Percentiles rank a stretch among this genome's conserved stretches.
These are phyloP conservation scores for Terfezia boudieri DNA, from an alignment of 495 filamentous ascomycete species.

Conservation along the genomic window DNA sequence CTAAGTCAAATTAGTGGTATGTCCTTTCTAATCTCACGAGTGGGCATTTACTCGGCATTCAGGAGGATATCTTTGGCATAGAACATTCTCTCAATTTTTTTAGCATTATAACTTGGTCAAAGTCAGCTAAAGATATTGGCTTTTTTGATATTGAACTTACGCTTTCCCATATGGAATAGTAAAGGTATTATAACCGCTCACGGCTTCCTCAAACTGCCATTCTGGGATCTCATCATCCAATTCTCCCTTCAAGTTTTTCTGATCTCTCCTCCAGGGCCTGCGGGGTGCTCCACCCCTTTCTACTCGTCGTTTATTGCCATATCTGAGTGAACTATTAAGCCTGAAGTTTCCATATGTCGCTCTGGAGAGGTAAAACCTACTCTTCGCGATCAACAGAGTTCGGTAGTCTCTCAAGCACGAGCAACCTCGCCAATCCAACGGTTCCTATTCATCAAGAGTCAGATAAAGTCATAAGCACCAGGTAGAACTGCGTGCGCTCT, in stretches of 20 bases:
- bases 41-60: conserved; percentile 35
- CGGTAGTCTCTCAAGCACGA: conserved; percentile 60
- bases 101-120: not conserved
- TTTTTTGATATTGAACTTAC: conserved; percentile 31
- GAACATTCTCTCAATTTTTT: conserved; percentile 44
- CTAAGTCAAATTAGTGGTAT: not conserved
- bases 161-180: conserved; percentile 51
- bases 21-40: not conserved
- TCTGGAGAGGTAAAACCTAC: not conserved
- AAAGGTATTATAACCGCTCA: conserved; percentile 57
- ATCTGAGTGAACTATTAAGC: conserved; percentile 12
- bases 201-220: conserved; percentile 50
- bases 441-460: conserved; percentile 18
- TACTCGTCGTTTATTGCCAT: conserved; percentile 37
- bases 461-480: not conserved
- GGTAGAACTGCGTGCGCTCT: conserved; percentile 7
- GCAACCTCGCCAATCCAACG: conserved; percentile 51
- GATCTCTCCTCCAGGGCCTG: conserved; percentile 8
- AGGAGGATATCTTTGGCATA: conserved; percentile 63
- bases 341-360: too few species aligned
- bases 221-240: conserved; percentile 60
- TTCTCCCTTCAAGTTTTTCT: conserved; percentile 45
- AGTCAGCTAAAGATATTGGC: too few species aligned
- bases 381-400: conserved; percentile 37
- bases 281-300: conserved; percentile 41